Conservation (phyloP, 495 filamentous ascomycete species). For the Filosporella fistucella region DNA sequence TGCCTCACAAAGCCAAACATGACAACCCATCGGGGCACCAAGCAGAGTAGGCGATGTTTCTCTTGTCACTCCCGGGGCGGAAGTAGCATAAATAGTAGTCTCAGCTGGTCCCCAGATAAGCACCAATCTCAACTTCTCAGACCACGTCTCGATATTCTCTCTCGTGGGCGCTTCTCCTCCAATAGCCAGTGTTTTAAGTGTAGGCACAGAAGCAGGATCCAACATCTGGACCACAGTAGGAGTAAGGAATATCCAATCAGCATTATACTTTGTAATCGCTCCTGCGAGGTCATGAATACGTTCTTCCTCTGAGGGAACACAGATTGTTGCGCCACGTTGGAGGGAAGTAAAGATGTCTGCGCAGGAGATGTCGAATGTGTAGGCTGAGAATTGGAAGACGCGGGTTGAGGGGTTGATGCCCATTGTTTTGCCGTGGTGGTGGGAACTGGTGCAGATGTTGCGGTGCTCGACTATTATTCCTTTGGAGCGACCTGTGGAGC, state of each 20-base stretch:
- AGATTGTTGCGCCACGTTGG: constrained; percentile 46
- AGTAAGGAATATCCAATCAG: constrained; percentile 49
- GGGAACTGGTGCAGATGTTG: constrained; percentile 25
- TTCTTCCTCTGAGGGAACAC: constrained; percentile 39
- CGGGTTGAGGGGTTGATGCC: constrained; percentile 49
- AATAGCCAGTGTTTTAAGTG: constrained; percentile 30
- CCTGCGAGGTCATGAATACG: constrained; percentile 31
- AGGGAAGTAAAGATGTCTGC: constrained; percentile 64
- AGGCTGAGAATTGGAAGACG: constrained; percentile 65
- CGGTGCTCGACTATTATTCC: constrained; percentile 29
- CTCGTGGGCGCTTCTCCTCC: constrained; percentile 48
- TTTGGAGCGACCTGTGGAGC: constrained; percentile 45
- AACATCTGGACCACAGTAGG: not conserved
- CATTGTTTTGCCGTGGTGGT: constrained; percentile 45
- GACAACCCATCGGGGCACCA: constrained; percentile 36
- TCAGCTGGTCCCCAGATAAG: constrained; percentile 56
- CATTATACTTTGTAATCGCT: constrained; percentile 30
- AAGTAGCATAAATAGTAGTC: constrained; percentile 4
- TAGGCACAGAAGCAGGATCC: not conserved
- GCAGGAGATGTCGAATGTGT: constrained; percentile 64
- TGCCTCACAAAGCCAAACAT: constrained; percentile 55
- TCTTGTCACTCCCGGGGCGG: not conserved
- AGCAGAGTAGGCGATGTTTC: constrained; percentile 22
- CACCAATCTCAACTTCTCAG: constrained; percentile 39
- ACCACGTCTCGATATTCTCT: constrained; percentile 53